phyloP scores from a whole-genome alignment of 179 eudicot genomes.

The Patellifolia procumbens region DNA sequence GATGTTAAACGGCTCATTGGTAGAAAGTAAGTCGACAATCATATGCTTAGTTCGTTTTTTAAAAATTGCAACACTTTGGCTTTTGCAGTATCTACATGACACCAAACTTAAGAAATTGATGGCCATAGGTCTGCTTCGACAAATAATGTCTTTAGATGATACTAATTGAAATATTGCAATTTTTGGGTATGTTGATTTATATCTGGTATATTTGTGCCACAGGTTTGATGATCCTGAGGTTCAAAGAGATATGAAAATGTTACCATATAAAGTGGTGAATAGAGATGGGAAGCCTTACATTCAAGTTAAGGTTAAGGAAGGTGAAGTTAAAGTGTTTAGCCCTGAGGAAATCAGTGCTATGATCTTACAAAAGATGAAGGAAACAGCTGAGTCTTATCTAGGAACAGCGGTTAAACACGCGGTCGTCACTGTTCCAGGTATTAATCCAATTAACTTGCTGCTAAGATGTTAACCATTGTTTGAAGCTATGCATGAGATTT shows the following conservation, averaged over 20 bases:
- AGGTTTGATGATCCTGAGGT: slow-evolving; percentile 41
- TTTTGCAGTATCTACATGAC: too few relatives aligned
- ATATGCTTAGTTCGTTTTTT: too few relatives aligned
- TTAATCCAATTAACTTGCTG: too few relatives aligned
- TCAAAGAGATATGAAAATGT: slow-evolving; percentile 39
- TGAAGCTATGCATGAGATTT: neutral
- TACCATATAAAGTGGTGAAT: slow-evolving; percentile 38
- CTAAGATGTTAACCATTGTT: neutral
- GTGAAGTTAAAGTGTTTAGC: slow-evolving; percentile 42
- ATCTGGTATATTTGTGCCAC: neutral
- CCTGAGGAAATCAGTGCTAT: slow-evolving; percentile 49
- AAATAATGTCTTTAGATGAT: too few relatives aligned
- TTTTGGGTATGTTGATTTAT: neutral
- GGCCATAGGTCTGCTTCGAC: too few relatives aligned
- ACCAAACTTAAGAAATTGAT: too few relatives aligned
- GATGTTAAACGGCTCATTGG: slow-evolving; percentile 44
- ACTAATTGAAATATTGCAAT: too few relatives aligned
- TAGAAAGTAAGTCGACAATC: slow-evolving; percentile 29
- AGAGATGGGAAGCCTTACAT: slow-evolving; percentile 43
- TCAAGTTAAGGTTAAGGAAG: slow-evolving; percentile 34
- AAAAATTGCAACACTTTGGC: too few relatives aligned
- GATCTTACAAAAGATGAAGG: slow-evolving; percentile 45
- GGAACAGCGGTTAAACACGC: slow-evolving; percentile 37
- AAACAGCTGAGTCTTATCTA: slow-evolving; percentile 36
- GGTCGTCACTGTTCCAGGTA: slow-evolving; percentile 43